Conservation (phyloP, 2,329 filamentous ascomycete genomes). For the Elsinoe batatas region DNA sequence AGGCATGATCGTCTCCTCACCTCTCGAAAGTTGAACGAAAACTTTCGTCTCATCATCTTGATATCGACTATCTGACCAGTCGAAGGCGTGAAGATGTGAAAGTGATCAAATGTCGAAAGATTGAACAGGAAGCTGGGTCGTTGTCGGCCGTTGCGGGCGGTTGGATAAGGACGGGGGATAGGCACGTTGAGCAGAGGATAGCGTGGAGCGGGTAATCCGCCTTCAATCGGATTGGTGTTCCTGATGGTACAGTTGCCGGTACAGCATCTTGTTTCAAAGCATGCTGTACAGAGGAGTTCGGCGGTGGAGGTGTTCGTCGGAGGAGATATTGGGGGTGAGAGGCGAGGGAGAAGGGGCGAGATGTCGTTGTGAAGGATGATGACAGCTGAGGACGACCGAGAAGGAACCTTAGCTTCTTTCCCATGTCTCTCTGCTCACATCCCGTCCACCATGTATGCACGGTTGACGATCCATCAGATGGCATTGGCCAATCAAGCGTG, state of each 20-base stretch:
- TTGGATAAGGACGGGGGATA: slow-evolving; percentile 13
- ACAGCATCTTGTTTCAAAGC: slow-evolving; percentile 11
- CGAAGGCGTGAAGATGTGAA: slow-evolving; percentile 9
- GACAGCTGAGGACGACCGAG: not conserved
- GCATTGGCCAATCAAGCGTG: not conserved
- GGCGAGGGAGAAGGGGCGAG: not conserved
- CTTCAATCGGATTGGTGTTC: slow-evolving; percentile 11
- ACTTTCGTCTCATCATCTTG: slow-evolving; percentile 33
- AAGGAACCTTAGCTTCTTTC: not conserved
- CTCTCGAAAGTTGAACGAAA: slow-evolving; percentile 35
- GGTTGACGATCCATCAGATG: slow-evolving; percentile 2
- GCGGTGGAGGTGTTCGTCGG: too few species aligned
- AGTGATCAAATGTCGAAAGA: not conserved
- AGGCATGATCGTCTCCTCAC: slow-evolving; percentile 17
- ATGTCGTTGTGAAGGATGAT: not conserved
- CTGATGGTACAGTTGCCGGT: slow-evolving; percentile 3
- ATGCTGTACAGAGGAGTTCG: not conserved
- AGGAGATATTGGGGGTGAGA: not conserved
- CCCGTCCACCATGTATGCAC: not conserved
- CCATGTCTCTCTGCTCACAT: not conserved
- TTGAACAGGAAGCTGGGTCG: not conserved
- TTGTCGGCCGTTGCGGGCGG: slow-evolving; percentile 3
- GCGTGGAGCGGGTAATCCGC: slow-evolving; percentile 10
- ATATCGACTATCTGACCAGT: slow-evolving; percentile 10
- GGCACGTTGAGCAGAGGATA: slow-evolving; percentile 11